These are phyloP conservation scores for Rhinocladiella mackenziei DNA, from an alignment of 2,329 filamentous ascomycete species.

Conservation along the genomic window DNA sequence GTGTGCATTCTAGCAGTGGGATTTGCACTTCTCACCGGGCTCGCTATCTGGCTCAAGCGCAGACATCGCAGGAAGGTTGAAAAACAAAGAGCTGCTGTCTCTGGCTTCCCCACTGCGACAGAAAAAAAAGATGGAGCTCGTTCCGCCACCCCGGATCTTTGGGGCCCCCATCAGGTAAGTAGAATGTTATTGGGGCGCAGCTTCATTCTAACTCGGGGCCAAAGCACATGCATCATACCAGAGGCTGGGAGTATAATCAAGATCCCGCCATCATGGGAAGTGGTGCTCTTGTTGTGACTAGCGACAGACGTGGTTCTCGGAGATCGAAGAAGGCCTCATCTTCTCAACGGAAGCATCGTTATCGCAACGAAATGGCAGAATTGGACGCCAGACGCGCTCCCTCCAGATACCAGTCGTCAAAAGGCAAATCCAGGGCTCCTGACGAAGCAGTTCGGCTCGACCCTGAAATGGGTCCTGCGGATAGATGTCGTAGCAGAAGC, in stretches of 20 bases:
- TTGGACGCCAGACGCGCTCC: slow-evolving; percentile 3
- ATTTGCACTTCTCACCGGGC: slow-evolving; percentile 63
- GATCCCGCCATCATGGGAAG: slow-evolving; percentile 8
- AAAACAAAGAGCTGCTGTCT: slow-evolving; percentile 47
- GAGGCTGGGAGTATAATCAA: slow-evolving; percentile 25
- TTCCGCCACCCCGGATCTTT: slow-evolving; percentile 31
- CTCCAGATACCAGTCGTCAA: slow-evolving; percentile 16
- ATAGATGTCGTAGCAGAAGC: slow-evolving; percentile 30
- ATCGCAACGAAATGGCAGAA: slow-evolving; percentile 12
- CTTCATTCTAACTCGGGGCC: slow-evolving; percentile 3
- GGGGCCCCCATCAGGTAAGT: slow-evolving; percentile 36
- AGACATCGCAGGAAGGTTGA: slow-evolving; percentile 64
- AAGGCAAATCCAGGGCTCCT: slow-evolving; percentile 17
- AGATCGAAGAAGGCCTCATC: slow-evolving; percentile 13
- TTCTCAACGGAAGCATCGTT: slow-evolving; percentile 6
- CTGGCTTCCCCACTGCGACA: slow-evolving; percentile 23
- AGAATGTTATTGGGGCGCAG: background rate
- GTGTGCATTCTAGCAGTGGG: slow-evolving; percentile 68
- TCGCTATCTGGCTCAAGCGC: slow-evolving; percentile 67
- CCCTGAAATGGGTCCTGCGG: slow-evolving; percentile 12
- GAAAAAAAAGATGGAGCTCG: slow-evolving; percentile 35
- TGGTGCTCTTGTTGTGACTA: slow-evolving; percentile 7
- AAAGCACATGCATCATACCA: slow-evolving; percentile 28
- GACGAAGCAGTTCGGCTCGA: slow-evolving; percentile 7
- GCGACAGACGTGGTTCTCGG: slow-evolving; percentile 6